These are phyloP conservation scores for Macrolepiota dolichaula DNA, from an alignment of 768 basidiomycete species.

Conservation along the genomic window DNA sequence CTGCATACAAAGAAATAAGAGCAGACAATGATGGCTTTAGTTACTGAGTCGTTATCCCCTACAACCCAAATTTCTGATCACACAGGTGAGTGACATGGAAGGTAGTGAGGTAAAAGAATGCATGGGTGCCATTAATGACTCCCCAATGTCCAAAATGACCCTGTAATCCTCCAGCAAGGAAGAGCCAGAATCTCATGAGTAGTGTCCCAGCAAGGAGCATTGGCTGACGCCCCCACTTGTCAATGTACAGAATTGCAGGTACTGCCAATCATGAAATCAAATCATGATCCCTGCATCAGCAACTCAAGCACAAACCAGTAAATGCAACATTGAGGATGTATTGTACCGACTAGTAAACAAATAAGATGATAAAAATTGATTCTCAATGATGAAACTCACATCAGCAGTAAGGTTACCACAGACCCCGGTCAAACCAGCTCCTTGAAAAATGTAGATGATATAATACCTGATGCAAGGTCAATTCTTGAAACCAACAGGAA, in stretches of 20 bases:
- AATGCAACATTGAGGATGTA: slow-evolving; percentile 49
- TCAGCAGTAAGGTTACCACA: slow-evolving; percentile 73
- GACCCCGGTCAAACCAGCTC: slow-evolving; percentile 69
- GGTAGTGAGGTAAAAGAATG: slow-evolving; percentile 9
- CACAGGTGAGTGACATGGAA: background rate
- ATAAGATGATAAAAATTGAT: background rate
- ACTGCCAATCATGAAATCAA: slow-evolving; percentile 32
- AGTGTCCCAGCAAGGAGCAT: slow-evolving; percentile 65
- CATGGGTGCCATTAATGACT: slow-evolving; percentile 31
- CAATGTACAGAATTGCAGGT: slow-evolving; percentile 61
- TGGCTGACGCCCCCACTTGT: slow-evolving; percentile 76
- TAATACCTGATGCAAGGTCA: slow-evolving; percentile 41
- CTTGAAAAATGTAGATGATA: slow-evolving; percentile 70
- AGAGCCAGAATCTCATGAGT: slow-evolving; percentile 75
- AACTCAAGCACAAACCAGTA: slow-evolving; percentile 37
- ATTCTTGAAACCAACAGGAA: background rate
- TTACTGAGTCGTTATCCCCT: slow-evolving; percentile 45
- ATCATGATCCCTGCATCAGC: slow-evolving; percentile 35
- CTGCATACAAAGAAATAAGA: slow-evolving; percentile 75
- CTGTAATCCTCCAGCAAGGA: slow-evolving; percentile 77
- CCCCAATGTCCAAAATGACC: slow-evolving; percentile 66
- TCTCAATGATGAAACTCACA: slow-evolving; percentile 24
- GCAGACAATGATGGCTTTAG: slow-evolving; percentile 72
- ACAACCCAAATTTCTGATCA: slow-evolving; percentile 47
- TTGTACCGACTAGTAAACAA: slow-evolving; percentile 50